phyloP scores from a whole-genome alignment of 345 rosid species.

The Syzygium jambos region DNA sequence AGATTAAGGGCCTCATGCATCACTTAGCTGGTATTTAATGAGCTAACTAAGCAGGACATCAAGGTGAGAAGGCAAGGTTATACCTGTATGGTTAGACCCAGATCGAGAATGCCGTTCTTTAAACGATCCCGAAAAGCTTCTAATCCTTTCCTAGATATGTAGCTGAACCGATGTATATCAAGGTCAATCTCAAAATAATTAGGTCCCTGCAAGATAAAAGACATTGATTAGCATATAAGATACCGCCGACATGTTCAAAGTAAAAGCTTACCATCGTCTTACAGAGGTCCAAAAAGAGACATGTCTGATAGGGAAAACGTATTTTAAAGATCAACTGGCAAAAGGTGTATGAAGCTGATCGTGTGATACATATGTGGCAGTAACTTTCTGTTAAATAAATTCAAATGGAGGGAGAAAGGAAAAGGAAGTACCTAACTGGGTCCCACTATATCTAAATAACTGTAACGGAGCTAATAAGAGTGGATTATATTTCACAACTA shows the following conservation, averaged over 20 bases:
- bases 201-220: constrained; percentile 42
- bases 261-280: background rate
- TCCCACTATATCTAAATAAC: background rate
- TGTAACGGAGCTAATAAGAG: background rate
- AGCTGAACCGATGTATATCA: constrained; percentile 79
- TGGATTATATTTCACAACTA: background rate
- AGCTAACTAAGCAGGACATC: background rate
- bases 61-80: background rate
- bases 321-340: background rate
- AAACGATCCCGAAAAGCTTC: constrained; percentile 70
- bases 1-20: background rate
- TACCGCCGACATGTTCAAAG: no score
- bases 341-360: background rate
- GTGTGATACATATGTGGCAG: background rate
- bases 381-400: background rate
- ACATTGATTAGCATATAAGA: background rate
- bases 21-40: background rate
- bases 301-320: background rate
- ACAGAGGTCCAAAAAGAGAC: background rate
- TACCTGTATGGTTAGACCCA: constrained; percentile 88
- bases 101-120: constrained; percentile 49
- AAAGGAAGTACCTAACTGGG: background rate
- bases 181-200: constrained; percentile 78
- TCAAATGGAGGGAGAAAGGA: background rate
- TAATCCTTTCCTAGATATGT: constrained; percentile 83